These are phyloP conservation scores for Phytophthora cryptogea DNA, from an alignment of 352 stramenopile genomes.

Conservation along the genomic window DNA sequence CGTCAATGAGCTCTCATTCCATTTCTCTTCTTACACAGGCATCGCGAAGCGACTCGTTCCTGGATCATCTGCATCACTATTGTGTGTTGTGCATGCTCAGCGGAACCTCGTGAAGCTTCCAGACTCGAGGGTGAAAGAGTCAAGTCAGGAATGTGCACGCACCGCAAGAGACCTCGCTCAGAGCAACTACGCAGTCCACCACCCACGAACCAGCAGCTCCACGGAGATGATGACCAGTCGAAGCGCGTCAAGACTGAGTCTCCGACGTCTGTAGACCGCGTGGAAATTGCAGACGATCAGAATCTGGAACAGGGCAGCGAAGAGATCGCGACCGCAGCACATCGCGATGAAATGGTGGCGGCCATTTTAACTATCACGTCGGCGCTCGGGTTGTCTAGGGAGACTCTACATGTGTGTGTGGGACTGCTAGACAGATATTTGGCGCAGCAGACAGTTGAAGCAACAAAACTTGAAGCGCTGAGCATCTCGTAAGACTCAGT, in stretches of 20 bases:
- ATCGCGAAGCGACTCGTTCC: background rate
- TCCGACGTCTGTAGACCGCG: constrained; percentile 23
- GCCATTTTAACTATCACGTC: constrained; percentile 70
- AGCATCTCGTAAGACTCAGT: constrained; percentile 56
- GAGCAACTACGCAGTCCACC: constrained; percentile 19
- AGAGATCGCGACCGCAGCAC: constrained; percentile 33
- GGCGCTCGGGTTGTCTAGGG: constrained; percentile 54
- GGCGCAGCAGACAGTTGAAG: constrained; percentile 21
- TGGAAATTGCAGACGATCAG: constrained; percentile 12
- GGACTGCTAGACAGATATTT: constrained; percentile 63
- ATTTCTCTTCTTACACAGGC: constrained; percentile 41
- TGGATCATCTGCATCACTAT: background rate
- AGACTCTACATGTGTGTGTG: constrained; percentile 67
- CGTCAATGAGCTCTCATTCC: constrained; percentile 21
- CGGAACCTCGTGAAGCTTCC: background rate
- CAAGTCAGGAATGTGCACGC: constrained; percentile 24
- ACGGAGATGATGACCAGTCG: constrained; percentile 8
- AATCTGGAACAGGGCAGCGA: constrained; percentile 16
- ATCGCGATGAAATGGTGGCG: constrained; percentile 69
- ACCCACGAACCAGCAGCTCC: constrained; percentile 18
- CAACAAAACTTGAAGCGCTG: constrained; percentile 49
- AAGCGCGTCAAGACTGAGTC: constrained; percentile 35
- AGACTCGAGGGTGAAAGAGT: background rate
- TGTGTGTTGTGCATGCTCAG: constrained; percentile 11
- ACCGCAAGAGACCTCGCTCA: constrained; percentile 31